Evolutionary conservation across 2,329 filamentous ascomycete genomes (phyloP).

Genomic region (Mollisiaceae sp.): DNA sequence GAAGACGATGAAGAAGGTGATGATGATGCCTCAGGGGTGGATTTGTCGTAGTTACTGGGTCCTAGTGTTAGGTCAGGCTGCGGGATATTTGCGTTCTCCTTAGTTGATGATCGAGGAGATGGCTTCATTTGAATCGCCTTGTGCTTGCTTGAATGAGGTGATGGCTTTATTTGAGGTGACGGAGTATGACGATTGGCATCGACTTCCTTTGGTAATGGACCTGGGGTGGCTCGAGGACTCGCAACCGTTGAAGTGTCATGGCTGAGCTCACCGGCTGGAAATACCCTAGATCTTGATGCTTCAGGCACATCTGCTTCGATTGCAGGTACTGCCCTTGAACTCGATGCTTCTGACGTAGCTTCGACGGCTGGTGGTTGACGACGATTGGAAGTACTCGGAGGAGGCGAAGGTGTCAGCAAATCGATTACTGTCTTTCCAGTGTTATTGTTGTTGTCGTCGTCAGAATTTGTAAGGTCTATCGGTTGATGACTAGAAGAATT

Average conservation of each 20-base stretch:
- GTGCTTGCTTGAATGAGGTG: neutral
- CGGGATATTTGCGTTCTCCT: neutral
- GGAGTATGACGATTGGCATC: neutral
- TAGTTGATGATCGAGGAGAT: neutral
- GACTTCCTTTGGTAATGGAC: neutral
- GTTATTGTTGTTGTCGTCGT: neutral
- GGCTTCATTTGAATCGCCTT: neutral
- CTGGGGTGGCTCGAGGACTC: neutral
- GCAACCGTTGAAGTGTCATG: neutral
- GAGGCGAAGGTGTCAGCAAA: neutral
- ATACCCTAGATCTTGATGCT: neutral
- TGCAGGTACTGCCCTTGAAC: neutral
- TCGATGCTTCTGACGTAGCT: neutral
- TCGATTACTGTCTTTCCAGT: neutral
- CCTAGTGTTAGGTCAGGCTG: neutral
- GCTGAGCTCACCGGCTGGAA: neutral
- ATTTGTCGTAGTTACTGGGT: neutral
- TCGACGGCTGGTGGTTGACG: neutral
- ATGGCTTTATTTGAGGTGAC: neutral
- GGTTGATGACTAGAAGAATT: neutral
- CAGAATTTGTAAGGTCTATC: neutral
- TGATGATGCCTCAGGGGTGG: neutral
- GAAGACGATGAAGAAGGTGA: neutral
- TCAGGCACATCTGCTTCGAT: neutral
- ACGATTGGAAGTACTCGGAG: neutral